Percentiles rank a stretch among this genome's conserved stretches.
These are phyloP conservation scores for Hymenoscyphus fraxineus DNA, from an alignment of 2,329 filamentous ascomycete genomes.

Conservation along the genomic window DNA sequence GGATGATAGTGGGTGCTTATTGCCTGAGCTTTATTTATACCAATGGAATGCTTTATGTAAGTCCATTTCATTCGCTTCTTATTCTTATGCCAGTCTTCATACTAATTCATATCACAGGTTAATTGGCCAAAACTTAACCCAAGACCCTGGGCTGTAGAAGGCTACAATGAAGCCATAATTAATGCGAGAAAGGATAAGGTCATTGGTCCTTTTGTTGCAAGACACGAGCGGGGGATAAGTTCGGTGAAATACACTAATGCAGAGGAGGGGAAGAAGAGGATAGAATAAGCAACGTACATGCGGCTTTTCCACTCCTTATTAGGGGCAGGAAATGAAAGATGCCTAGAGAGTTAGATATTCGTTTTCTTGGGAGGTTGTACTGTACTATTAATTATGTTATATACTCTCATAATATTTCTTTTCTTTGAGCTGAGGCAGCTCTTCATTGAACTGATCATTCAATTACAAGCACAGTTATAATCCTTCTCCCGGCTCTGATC, in stretches of 20 bases:
- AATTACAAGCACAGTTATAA: too few relatives aligned
- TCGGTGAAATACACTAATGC: conserved; percentile 77
- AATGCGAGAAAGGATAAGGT: conserved; percentile 80
- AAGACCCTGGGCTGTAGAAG: conserved; percentile 78
- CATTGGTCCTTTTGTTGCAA: conserved; percentile 70
- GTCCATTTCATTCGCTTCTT: conserved; percentile 33
- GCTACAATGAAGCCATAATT: conserved; percentile 79
- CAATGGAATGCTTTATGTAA: conserved; percentile 92
- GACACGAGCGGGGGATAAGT: conserved; percentile 79
- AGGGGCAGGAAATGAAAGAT: background rate
- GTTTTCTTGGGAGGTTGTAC: background rate
- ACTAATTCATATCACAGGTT: conserved; percentile 53
- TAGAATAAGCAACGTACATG: conserved; percentile 50
- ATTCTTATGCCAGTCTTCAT: conserved; percentile 17
- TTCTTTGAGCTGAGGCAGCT: background rate
- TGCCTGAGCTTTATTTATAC: conserved; percentile 71
- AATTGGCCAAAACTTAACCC: conserved; percentile 98
- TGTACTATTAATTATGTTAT: background rate
- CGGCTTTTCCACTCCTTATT: background rate
- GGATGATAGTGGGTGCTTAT: conserved; percentile 66
- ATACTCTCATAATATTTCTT: background rate
- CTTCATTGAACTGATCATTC: conserved; percentile 1
- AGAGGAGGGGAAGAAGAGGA: conserved; percentile 98
- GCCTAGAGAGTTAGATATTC: background rate
- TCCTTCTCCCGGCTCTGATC: background rate